Evolutionary conservation across 1,139 yeast species (phyloP), one percentile per base, ranked within the genome.

Genomic region (Scheffersomyces cryptocercus): DNA sequence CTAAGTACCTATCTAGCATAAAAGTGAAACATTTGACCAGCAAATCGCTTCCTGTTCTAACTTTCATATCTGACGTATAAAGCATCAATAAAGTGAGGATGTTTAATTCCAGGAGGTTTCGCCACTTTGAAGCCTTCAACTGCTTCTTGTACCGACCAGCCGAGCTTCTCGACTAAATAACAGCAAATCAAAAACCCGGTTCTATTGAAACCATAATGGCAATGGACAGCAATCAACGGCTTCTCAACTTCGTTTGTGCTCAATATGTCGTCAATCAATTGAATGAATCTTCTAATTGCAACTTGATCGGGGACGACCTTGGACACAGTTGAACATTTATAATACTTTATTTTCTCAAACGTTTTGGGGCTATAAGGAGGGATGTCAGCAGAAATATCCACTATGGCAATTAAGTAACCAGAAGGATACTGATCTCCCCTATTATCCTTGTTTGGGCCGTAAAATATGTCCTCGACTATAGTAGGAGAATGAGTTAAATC

Each of bases 121-220:
- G 88, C 84, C 0, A 44, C 51, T 40, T 69, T 72, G 58, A 84
- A 86, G 0, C 84, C 84, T 11, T 70, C 77, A 5, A 86, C 73
- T 0, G 93, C 88, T 39, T 83, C 86, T 38, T 68, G 68, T 3
- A 85, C 88, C 3, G 75, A 55, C 79, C 86, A 79, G 0, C 81
- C 82, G 26, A 79, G 63, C 43, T 67, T 66, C 53, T 84, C 89
- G 35, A 86, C 74, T 56, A 86, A 67, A 58, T 83, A 86, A 54
- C 88, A 81, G 55, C 88, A 83, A 24, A 86, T 79, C 46, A 86
- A 73, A 55, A 81, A 86, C 1, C 95, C 95, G 0, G 95, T 86
- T 43, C 95, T 68, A 60, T 86, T 86, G 62, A 85, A 87, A 3
- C 95, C 95, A 58, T 86, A 86, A 59, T 86, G 95, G 59, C 95